Base-by-base conservation (phyloP, 139 green algal species). In the Picochlorum sp. region DNA sequence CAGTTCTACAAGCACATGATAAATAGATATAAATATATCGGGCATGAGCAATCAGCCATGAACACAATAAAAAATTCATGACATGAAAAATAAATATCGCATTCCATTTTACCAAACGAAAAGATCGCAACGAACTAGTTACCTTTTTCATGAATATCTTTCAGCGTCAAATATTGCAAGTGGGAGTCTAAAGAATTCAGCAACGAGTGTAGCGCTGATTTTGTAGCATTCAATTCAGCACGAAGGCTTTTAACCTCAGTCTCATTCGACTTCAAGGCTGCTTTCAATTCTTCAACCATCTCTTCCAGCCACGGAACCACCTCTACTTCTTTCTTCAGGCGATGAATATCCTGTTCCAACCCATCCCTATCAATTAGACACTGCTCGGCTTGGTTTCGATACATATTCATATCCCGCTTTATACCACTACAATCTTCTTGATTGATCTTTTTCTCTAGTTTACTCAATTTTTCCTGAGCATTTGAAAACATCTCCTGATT, bases 351-450 rank as follows among this genome's bases (percentile, higher is more conserved):
- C 24, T 45, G 24, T 14, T 59, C 25, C 24, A 59, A 29, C 4
- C 0, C 18, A 14, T 16, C 52, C 24, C 14, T 18, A 44, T 59
- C 52, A 26, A 59, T 45, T 22, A 26, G 1, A 26, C 22, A 59
- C 52, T 59, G 52, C 52, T 59, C 52, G 12, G 52, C 52, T 24
- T 36, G 20, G 10, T 59, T 24, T 30, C 52, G 52, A 45, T 59
- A 59, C 20, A 24, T 51, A 14, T 18, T 22, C 8, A 50, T 14
- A 45, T 59, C 52, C n/a, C 52, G n/a, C 24, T 30, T 41, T 14
- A 30, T 24, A 20, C 20, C 52, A 14, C 6, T 22, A 30, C 52
- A 59, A 59, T 59, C 52, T 14, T 59, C 24, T 22, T 59, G 22
- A 24, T 30, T 28, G 12, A 59, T 29, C 24, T 26, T 12, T 50